Base-by-base conservation (phyloP, 2,329 filamentous ascomycete species). In the Fusarium hostae region DNA sequence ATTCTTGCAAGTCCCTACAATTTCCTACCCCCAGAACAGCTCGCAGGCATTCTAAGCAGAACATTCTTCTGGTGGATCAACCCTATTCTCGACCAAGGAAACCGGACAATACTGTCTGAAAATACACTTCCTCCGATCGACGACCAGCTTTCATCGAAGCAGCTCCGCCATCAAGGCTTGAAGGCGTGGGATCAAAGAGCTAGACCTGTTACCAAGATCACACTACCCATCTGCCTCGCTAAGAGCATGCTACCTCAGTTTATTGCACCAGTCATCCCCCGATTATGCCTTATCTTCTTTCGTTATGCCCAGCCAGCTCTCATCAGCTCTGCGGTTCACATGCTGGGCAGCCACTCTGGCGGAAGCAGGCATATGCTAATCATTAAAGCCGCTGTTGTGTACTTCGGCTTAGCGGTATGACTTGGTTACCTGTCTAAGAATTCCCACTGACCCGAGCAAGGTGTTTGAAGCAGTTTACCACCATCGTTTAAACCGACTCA, bases 301-400 rank as follows among this genome's bases (percentile, higher is more conserved):
- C 54, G 54, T 16, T 57, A 47, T 6, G 39, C 54, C 0, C 54
- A 57, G 22, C 54, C 54, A 1, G 54, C 41, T 20, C 40, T 57
- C 7, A 57, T 57, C 3, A 47, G 28, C 22, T 47, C 54, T 22
- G 40, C 22, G 2, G 12, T 57, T n/a, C 40, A n/a, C 3, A 35
- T 3, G 4, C 40, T 57, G 2, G 8, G 40, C 3, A 10, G 9
- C 7, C 9, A 28, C 2, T 35, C 39, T 0, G 2, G 6, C 1
- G 35, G 5, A 3, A 2, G 3, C 13, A 22, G 35, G 15, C 3
- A 13, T 5, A 16, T 35, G 3, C 2, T 47, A 9, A 47, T 57
- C 3, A 1, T 28, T 0, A 26, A 54, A 12, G 35, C 24, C 7
- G 20, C 35, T 2, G 4, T 5, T 3, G 18, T 47, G 1, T 57